These are phyloP conservation scores for Suhomyces sp. DNA, from an alignment of 805 yeast species.

Conservation along the genomic window DNA sequence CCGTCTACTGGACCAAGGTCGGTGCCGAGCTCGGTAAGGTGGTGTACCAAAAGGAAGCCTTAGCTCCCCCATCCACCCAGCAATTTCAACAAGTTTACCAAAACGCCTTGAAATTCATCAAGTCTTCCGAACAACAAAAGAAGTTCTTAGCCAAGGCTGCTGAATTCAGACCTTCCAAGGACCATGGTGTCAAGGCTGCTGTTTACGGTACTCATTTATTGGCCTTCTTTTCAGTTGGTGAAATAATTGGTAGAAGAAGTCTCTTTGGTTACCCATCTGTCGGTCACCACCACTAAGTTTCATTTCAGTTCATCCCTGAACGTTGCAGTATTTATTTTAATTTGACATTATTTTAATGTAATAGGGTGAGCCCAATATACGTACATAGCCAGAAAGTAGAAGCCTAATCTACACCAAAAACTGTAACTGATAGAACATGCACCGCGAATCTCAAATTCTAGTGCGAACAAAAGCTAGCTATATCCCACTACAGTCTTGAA, in stretches of 20 bases:
- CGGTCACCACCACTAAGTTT: constrained; percentile 40
- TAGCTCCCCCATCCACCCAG: constrained; percentile 81
- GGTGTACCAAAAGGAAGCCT: constrained; percentile 87
- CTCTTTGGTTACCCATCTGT: constrained; percentile 80
- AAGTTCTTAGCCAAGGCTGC: constrained; percentile 48
- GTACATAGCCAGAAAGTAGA: constrained; percentile 1
- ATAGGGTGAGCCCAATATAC: constrained; percentile 1
- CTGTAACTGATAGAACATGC: no score
- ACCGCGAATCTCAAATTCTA: no score
- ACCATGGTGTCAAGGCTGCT: constrained; percentile 60
- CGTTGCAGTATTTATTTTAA: constrained; percentile 1
- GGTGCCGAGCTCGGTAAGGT: constrained; percentile 63
- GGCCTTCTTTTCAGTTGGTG: constrained; percentile 93
- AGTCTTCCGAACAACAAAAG: constrained; percentile 54
- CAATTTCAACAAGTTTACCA: constrained; percentile 77
- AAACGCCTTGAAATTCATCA: constrained; percentile 33
- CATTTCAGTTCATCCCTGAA: neutral
- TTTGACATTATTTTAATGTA: neutral
- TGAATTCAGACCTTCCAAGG: constrained; percentile 49
- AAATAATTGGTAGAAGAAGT: constrained; percentile 93
- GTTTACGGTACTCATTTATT: constrained; percentile 78
- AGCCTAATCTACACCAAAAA: neutral
- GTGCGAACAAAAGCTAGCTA: neutral
- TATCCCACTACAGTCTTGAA: neutral
- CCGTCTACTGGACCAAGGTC: constrained; percentile 81